These are phyloP conservation scores for Talaromyces funiculosus DNA, from an alignment of 2,329 filamentous ascomycete genomes.

Conservation along the genomic window DNA sequence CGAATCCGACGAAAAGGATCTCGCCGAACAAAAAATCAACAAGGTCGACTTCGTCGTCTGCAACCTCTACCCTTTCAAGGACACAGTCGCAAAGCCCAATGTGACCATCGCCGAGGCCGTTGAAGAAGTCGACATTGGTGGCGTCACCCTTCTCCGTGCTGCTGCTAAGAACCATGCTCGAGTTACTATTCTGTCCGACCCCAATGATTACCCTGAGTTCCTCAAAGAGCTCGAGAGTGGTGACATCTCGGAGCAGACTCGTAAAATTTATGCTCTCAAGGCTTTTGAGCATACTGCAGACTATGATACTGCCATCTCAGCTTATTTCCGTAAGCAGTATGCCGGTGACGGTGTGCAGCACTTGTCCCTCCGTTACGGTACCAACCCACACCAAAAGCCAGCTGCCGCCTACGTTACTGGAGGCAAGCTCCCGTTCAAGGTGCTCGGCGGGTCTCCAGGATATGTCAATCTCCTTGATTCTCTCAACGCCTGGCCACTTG, in stretches of 20 bases:
- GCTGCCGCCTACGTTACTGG: slow-evolving; percentile 74
- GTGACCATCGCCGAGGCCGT: slow-evolving; percentile 95
- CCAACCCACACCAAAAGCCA: slow-evolving; percentile 97
- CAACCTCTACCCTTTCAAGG: slow-evolving; percentile 99
- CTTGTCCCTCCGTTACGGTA: slow-evolving; percentile 82
- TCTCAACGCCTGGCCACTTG: slow-evolving; percentile 92
- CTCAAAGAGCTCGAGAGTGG: slow-evolving; percentile 81
- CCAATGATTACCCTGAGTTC: slow-evolving; percentile 89
- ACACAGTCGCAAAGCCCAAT: slow-evolving; percentile 93
- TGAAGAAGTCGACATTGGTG: slow-evolving; percentile 97
- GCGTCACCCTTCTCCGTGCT: slow-evolving; percentile 90
- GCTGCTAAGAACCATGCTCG: slow-evolving; percentile 97
- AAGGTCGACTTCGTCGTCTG: slow-evolving; percentile 96
- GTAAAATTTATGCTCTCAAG: slow-evolving; percentile 89
- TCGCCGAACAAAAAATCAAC: slow-evolving; percentile 88
- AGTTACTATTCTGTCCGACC: slow-evolving; percentile 93
- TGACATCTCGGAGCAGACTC: slow-evolving; percentile 76
- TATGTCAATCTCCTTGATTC: slow-evolving; percentile 98
- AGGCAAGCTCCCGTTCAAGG: slow-evolving; percentile 84
- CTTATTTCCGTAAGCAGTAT: slow-evolving; percentile 97
- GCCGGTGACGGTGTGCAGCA: slow-evolving; percentile 79
- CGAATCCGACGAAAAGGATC: slow-evolving; percentile 92
- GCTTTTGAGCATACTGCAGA: slow-evolving; percentile 97
- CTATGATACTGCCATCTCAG: slow-evolving; percentile 90
- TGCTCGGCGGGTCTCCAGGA: slow-evolving; percentile 79